phyloP scores from a whole-genome alignment of 805 yeast species.

The Yamadazyma paraphyllophila region DNA sequence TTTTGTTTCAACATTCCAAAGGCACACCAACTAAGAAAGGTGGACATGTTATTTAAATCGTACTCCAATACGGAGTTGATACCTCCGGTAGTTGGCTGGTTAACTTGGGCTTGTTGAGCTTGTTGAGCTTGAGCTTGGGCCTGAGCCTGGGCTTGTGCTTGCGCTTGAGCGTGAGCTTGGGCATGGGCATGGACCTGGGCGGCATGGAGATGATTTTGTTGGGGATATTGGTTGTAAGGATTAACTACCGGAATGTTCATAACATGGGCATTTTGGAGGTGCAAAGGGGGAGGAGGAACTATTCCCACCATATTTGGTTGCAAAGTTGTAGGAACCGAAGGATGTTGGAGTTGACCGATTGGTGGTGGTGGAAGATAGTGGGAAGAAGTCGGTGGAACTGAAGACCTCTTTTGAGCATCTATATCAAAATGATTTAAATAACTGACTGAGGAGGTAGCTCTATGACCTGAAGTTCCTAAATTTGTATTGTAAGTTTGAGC shows the following conservation, averaged over 20 bases:
- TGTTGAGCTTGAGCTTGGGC: slow-evolving; percentile 11
- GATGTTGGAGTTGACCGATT: neutral
- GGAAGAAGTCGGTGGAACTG: slow-evolving; percentile 14
- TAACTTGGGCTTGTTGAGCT: slow-evolving; percentile 7
- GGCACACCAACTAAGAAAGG: slow-evolving; percentile 72
- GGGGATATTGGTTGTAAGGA: neutral
- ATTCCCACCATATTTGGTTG: slow-evolving; percentile 18
- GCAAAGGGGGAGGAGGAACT: slow-evolving; percentile 15
- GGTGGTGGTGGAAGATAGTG: slow-evolving; percentile 16
- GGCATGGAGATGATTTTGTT: neutral
- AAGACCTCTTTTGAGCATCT: neutral
- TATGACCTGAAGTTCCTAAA: slow-evolving; percentile 40
- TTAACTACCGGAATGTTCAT: neutral
- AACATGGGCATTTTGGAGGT: slow-evolving; percentile 1
- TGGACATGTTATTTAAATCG: slow-evolving; percentile 73
- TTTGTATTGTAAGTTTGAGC: slow-evolving; percentile 7
- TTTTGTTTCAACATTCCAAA: slow-evolving; percentile 62
- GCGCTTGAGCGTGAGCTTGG: neutral
- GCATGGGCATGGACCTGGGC: neutral
- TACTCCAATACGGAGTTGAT: slow-evolving; percentile 77
- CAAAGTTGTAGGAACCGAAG: neutral
- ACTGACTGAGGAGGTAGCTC: slow-evolving; percentile 28
- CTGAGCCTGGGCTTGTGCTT: slow-evolving; percentile 3
- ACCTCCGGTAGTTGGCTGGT: slow-evolving; percentile 54
- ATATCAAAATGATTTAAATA: slow-evolving; percentile 15